Evolutionary conservation across 306 rosid genomes (phyloP), one percentile per base, ranked within the genome.

Genomic region (Fragaria ananassa): DNA sequence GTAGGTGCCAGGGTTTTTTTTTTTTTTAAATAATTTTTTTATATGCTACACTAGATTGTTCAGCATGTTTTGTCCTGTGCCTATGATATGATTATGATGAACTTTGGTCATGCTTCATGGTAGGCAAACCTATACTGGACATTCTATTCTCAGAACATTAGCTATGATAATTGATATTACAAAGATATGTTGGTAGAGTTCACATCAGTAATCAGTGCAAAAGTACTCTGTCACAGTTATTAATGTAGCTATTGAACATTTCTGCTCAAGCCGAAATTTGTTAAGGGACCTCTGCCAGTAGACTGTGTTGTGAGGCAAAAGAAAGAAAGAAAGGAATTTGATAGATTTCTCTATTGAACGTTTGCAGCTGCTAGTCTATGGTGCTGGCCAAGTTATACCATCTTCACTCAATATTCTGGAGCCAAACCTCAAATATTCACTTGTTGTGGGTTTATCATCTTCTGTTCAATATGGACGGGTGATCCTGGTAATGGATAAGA

Each of bases 301-400:
- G 29, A 4, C 27, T 11, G 19, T 75, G 68, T 65, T 58, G 21
- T 58, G 21, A 67, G 47, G 23, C 21, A 53, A 19, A 49, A 57
- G 17, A 51, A 13, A 42, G 15, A 58, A 77, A 46, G 57, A 63
- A 29, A n/a, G 3, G 0, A 67, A 69, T 81, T 74, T 80, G 65
- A 88, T 70, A 45, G 53, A 53, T 53, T 80, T 44, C 8, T 82
- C 67, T 66, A 5, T 35, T 60, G 60, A 49, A 13, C 11, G 45
- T 70, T 56, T 78, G 8, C 93, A 94, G 98, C 88, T 94, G 83
- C 85, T 91, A 71, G 98, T 94, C 47, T 94, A 91, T 85, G 98
- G 97, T 74, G 89, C 91, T 47, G 98, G 97, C 78, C 81, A 86
- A 76, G 97, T 91, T 74, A 81, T 94, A 73, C 97, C 98, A 77